Evolutionary conservation across 371 early-diverging fungal species (phyloP).

Genomic region (Mortierella sp.): DNA sequence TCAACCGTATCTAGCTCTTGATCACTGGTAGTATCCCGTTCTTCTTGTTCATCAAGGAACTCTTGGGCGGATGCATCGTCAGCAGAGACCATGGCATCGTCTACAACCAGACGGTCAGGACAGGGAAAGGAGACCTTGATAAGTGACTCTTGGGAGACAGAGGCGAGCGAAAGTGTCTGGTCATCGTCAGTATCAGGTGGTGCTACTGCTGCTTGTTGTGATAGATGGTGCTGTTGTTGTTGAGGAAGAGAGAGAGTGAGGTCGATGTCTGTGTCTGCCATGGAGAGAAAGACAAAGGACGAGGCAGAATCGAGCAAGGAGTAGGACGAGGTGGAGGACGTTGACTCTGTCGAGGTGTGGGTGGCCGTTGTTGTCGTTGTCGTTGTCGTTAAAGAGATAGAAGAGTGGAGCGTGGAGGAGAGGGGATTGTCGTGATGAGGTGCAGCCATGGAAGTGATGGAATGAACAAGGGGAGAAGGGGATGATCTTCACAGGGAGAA

Average conservation of each 20-base stretch:
- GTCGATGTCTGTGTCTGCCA: slow-evolving; percentile 3
- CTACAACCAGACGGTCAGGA: neutral
- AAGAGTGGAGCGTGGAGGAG: neutral
- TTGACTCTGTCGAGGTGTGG: neutral
- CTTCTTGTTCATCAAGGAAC: neutral
- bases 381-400: neutral
- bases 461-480: neutral
- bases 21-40: neutral
- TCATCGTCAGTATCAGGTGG: neutral
- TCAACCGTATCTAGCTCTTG: neutral
- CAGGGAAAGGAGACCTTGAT: neutral
- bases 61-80: neutral
- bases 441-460: slow-evolving; percentile 1
- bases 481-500: neutral
- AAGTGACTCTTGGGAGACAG: slow-evolving; percentile 7
- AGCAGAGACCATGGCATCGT: neutral
- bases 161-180: neutral
- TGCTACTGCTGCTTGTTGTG: neutral
- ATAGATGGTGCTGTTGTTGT: neutral
- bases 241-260: neutral
- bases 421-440: neutral
- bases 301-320: slow-evolving; percentile 9
- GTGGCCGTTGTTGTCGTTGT: neutral
- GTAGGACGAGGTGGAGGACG: neutral
- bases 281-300: slow-evolving; percentile 3